Conservation (phyloP, 2,329 filamentous ascomycete species). For the Dactylellina haptotyla region DNA sequence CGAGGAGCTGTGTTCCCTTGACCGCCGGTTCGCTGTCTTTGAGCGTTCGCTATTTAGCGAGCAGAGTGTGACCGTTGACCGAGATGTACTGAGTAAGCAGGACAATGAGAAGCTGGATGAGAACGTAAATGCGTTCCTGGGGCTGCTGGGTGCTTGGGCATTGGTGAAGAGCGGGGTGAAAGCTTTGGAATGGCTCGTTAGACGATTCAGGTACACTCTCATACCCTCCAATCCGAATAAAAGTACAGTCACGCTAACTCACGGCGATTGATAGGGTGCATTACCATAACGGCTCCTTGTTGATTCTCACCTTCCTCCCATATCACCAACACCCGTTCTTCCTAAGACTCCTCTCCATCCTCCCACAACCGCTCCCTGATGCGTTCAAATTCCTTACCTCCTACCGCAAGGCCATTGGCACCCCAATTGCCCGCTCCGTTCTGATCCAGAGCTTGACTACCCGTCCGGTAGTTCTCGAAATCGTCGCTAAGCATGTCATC, state of each 20-base stretch:
- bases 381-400: conserved; percentile 86
- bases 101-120: conserved; percentile 85
- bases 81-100: conserved; percentile 79
- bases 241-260: not conserved
- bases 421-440: conserved; percentile 79
- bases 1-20: conserved; percentile 87
- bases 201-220: conserved; percentile 78
- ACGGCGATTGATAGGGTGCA: conserved; percentile 80
- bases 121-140: conserved; percentile 83
- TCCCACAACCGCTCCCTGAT: conserved; percentile 76
- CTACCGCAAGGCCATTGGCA: conserved; percentile 77
- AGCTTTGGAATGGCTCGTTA: conserved; percentile 91
- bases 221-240: not conserved
- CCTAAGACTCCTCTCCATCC: conserved; percentile 83
- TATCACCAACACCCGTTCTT: conserved; percentile 87
- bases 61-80: conserved; percentile 88
- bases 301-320: conserved; percentile 88
- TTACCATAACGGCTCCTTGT: conserved; percentile 81
- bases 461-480: conserved; percentile 77
- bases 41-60: conserved; percentile 86
- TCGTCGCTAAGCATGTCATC: conserved; percentile 81
- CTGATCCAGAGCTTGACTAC: conserved; percentile 85
- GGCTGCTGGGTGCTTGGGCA: conserved; percentile 78
- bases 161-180: conserved; percentile 88
- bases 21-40: conserved; percentile 80